Conservation (phyloP, 768 basidiomycete species). For the Royoungia palumana region DNA sequence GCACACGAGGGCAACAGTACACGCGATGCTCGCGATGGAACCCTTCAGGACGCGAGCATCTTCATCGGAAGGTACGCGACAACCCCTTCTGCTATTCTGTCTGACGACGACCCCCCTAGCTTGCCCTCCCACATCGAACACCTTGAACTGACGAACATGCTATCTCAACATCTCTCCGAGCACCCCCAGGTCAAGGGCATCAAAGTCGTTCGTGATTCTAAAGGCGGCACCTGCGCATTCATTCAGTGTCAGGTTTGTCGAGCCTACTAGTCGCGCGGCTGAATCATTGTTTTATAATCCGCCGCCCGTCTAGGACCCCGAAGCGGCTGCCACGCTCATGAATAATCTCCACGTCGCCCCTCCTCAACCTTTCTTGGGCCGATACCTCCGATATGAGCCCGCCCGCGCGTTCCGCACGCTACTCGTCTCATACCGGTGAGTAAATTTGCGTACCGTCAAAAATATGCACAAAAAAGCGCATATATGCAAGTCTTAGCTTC, state of each 20-base stretch:
- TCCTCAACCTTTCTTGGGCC: conserved; percentile 67
- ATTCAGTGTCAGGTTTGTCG: conserved; percentile 74
- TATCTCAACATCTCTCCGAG: conserved; percentile 64
- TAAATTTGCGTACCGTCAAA: not conserved
- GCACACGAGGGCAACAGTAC: conserved; percentile 31
- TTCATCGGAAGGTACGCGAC: conserved; percentile 76
- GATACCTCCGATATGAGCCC: conserved; percentile 70
- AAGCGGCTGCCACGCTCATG: conserved; percentile 56
- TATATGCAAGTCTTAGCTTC: conserved; percentile 15
- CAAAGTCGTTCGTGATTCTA: conserved; percentile 69
- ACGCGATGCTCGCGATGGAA: conserved; percentile 40
- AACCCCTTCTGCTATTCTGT: not conserved
- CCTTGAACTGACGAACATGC: conserved; percentile 53
- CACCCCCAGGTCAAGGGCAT: conserved; percentile 64
- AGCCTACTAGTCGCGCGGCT: not conserved
- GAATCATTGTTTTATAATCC: not conserved
- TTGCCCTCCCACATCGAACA: conserved; percentile 69
- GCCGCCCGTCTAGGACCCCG: conserved; percentile 44
- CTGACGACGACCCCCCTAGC: conserved; percentile 36
- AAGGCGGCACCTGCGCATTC: conserved; percentile 80
- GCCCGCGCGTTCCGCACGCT: conserved; percentile 75
- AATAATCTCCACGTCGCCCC: conserved; percentile 51
- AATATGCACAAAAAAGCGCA: conserved; percentile 20
- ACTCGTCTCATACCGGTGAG: conserved; percentile 70
- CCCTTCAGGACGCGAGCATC: conserved; percentile 73